phyloP scores from a whole-genome alignment of 176 grass and related monocot species.

The Pontederia paniculata region DNA sequence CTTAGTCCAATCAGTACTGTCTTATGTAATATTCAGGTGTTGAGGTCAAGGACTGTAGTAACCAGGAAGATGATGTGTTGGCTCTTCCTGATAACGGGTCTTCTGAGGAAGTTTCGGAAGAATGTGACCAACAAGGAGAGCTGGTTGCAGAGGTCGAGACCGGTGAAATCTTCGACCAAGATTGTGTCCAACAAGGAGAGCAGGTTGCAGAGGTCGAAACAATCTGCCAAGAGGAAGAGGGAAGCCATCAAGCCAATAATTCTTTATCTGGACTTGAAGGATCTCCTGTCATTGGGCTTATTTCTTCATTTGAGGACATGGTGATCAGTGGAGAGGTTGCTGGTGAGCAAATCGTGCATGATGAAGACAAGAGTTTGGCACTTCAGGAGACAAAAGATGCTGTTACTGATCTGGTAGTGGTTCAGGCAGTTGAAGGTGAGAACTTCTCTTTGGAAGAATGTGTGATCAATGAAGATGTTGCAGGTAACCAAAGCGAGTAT shows the following conservation, averaged over 20 bases:
- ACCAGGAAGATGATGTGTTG: neutral
- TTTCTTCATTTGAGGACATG: neutral
- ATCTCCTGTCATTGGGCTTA: neutral
- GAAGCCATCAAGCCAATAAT: neutral
- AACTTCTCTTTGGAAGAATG: neutral
- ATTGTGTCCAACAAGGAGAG: neutral
- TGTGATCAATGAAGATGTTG: too few species aligned
- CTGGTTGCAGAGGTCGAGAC: neutral
- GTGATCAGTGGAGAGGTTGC: neutral
- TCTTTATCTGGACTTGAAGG: neutral
- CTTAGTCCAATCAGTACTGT: neutral
- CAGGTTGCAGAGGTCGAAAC: neutral
- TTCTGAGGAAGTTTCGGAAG: neutral
- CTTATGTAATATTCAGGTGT: neutral
- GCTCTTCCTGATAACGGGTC: neutral
- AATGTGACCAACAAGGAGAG: neutral
- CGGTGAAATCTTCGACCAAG: neutral
- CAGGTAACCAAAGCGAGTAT: too few species aligned
- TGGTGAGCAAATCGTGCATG: neutral
- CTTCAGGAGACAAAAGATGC: neutral
- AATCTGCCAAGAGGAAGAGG: neutral
- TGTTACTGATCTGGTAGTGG: neutral
- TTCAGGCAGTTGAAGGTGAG: neutral
- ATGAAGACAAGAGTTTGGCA: neutral
- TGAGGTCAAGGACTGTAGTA: neutral